A percentile compares a stretch with the other conserved stretches of the same genome.
Conservation (phyloP, 352 stramenopile species). For the Aphanomyces stellatus region DNA sequence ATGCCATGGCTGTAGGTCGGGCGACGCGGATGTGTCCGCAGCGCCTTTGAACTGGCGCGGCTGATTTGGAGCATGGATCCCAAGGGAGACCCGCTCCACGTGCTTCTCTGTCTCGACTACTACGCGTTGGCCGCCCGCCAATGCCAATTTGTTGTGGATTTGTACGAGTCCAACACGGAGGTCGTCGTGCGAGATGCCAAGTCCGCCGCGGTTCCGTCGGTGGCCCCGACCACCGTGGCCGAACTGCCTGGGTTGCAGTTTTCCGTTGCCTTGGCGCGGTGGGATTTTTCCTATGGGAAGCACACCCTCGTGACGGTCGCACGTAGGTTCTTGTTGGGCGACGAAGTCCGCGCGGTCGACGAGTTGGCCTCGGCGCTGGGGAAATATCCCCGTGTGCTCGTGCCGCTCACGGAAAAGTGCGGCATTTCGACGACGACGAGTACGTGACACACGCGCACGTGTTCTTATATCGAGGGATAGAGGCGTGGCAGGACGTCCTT, state of each 20-base stretch:
- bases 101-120: constrained; percentile 75
- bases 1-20: too few relatives aligned
- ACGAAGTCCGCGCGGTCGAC: constrained; percentile 50
- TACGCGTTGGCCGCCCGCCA: constrained; percentile 72
- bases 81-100: constrained; percentile 68
- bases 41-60: constrained; percentile 74
- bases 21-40: constrained; percentile 72
- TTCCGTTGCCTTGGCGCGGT: constrained; percentile 66
- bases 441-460: constrained; percentile 25
- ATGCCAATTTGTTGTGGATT: constrained; percentile 67
- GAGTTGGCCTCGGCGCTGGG: constrained; percentile 47
- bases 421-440: constrained; percentile 51
- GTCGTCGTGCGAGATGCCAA: constrained; percentile 42
- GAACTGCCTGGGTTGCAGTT: constrained; percentile 66
- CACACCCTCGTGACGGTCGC: not conserved
- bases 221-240: constrained; percentile 26
- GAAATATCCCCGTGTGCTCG: constrained; percentile 58
- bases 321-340: constrained; percentile 51
- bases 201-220: constrained; percentile 8
- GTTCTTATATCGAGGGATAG: constrained; percentile 22
- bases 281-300: constrained; percentile 20
- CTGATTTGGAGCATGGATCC: constrained; percentile 66
- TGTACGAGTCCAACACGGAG: constrained; percentile 47
- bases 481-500: constrained; percentile 60
- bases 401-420: constrained; percentile 69